These are phyloP conservation scores for Cudoniella acicularis DNA, from an alignment of 495 filamentous ascomycete genomes.

Conservation along the genomic window DNA sequence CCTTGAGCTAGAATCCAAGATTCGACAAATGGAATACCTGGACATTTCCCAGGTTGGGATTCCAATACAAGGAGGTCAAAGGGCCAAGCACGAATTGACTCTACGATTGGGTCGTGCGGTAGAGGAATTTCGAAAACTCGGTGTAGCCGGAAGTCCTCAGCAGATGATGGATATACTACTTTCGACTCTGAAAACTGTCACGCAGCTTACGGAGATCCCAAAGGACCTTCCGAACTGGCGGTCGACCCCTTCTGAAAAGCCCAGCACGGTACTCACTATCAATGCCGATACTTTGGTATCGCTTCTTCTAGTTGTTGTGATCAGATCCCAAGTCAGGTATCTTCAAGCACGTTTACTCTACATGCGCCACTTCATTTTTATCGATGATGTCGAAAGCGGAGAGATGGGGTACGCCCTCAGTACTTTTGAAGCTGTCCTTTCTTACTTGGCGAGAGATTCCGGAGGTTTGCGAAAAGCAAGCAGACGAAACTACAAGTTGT, in stretches of 20 bases:
- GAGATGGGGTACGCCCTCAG: slow-evolving; percentile 97
- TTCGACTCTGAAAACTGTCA: slow-evolving; percentile 80
- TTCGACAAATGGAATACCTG: slow-evolving; percentile 87
- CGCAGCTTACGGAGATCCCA: slow-evolving; percentile 44
- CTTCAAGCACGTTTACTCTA: slow-evolving; percentile 84
- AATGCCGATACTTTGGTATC: slow-evolving; percentile 97
- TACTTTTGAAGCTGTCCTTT: slow-evolving; percentile 92
- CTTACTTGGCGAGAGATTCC: slow-evolving; percentile 82
- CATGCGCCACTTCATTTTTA: slow-evolving; percentile 94
- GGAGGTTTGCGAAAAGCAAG: slow-evolving; percentile 79
- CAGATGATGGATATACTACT: slow-evolving; percentile 91
- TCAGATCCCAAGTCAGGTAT: slow-evolving; percentile 83
- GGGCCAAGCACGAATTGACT: slow-evolving; percentile 69
- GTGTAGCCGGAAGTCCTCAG: slow-evolving; percentile 78
- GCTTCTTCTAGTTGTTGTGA: slow-evolving; percentile 85
- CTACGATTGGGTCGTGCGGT: slow-evolving; percentile 70
- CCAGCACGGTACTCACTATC: slow-evolving; percentile 64
- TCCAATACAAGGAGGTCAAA: slow-evolving; percentile 65
- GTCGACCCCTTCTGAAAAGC: slow-evolving; percentile 52
- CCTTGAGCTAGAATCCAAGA: slow-evolving; percentile 83
- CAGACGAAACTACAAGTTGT: slow-evolving; percentile 77
- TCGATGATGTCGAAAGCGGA: slow-evolving; percentile 94
- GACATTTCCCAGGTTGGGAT: slow-evolving; percentile 95
- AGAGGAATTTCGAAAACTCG: slow-evolving; percentile 86
- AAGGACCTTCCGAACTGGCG: slow-evolving; percentile 33